Base-by-base conservation (phyloP, 805 yeast genomes). In the Zygoascus flipseniorum region DNA sequence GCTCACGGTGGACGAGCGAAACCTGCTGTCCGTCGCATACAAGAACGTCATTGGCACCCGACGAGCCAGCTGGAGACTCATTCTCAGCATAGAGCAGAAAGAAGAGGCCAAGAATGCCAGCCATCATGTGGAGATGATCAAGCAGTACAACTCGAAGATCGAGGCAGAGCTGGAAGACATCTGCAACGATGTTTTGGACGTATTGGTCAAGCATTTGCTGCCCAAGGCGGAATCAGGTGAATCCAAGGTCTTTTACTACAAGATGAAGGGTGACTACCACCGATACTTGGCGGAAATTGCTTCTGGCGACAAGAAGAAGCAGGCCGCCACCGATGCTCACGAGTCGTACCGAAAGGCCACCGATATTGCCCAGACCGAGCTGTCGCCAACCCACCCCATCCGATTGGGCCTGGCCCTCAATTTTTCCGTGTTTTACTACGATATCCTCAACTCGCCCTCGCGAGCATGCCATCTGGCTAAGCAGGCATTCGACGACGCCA, bases 51-150 rank as follows among this genome's bases (percentile, higher is more conserved):
- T 92, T 72, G 99, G 99, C 70, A 96, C 98, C 58, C 92, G 98
- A 70, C 93, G 99, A 77, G 99, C 99, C 59, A 89, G 97, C 53
- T 92, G 99, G 99, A 89, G 99, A 83, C 90, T 93, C 69, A 97
- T 93, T 53, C 89, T 97, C 49, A 89, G 97, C 51, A 92, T 93
- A 67, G 99, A 92, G 77, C 99, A 92, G 77, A 95, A 93, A 77
- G 99, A 92, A 76, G 99, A 92, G 76, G 89, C 95, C 63, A 90
- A 92, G 81, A 97, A 96, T 69, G 88, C 89, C 71, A 89, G 87
- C 69, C 67, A 65, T 56, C 98, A 92, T 76, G 97, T 89, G 57
- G 70, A 80, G 59, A 85, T 90, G 72, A 92, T 93, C 75, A 86
- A 93, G 72, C 90, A 87, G 59, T 92, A 93, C 82, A 93, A 98